These are phyloP conservation scores for Taiozyma sp. DNA, from an alignment of 1,139 yeast species.

Conservation along the genomic window DNA sequence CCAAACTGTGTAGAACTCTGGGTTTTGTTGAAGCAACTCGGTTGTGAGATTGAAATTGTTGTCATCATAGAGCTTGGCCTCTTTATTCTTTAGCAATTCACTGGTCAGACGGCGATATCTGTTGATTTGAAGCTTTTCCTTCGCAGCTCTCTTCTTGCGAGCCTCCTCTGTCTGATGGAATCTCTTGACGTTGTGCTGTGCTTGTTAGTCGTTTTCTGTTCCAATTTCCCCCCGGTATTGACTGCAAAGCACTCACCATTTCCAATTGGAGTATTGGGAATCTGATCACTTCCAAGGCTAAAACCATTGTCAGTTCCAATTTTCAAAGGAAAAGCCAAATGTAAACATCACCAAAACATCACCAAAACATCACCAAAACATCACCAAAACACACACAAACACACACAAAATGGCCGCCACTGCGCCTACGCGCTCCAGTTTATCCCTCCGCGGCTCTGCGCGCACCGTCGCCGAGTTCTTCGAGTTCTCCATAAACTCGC, in stretches of 20 bases:
- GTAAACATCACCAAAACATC: not conserved
- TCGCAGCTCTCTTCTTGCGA: conserved; percentile 43
- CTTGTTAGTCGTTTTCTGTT: not conserved
- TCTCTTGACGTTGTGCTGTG: conserved; percentile 68
- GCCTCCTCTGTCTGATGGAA: conserved; percentile 54
- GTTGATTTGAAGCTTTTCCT: conserved; percentile 48
- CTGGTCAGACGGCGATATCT: conserved; percentile 45
- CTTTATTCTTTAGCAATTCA: conserved; percentile 36
- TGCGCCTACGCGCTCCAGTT: conserved; percentile 39
- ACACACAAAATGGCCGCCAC: conserved; percentile 9
- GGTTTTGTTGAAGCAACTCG: conserved; percentile 56
- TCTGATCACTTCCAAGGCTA: not conserved
- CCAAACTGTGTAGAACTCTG: conserved; percentile 90
- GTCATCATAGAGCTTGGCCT: conserved; percentile 28
- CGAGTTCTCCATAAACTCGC: conserved; percentile 71
- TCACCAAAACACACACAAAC: not conserved
- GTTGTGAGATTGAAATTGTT: conserved; percentile 50
- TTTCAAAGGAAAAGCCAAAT: not conserved
- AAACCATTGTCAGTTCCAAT: not conserved
- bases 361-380: not conserved
- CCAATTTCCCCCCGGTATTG: not conserved
- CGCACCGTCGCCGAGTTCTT: conserved; percentile 79
- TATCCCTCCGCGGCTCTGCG: conserved; percentile 74
- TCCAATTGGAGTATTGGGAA: not conserved
- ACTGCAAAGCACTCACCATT: not conserved